Evolutionary conservation across 2,329 filamentous ascomycete genomes (phyloP).

Genomic region (Sporothrix brunneoviolacea): DNA sequence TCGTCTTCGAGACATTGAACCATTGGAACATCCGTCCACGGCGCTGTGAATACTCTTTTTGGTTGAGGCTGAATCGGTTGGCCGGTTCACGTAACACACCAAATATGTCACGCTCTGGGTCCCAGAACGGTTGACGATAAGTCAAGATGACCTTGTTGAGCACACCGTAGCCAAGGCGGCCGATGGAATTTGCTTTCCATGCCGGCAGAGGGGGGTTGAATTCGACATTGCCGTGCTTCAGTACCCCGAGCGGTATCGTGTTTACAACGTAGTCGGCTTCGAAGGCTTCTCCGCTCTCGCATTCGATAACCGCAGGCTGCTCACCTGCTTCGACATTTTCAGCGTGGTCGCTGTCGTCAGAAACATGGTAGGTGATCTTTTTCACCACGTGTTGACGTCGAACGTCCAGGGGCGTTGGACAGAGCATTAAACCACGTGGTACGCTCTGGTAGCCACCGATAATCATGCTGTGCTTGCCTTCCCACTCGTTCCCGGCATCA

Average conservation of each 20-base stretch:
- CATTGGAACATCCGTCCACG: constrained; percentile 96
- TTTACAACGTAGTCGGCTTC: constrained; percentile 88
- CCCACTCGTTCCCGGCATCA: constrained; percentile 95
- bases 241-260: constrained; percentile 81
- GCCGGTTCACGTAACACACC: constrained; percentile 75
- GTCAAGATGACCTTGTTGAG: constrained; percentile 94
- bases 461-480: constrained; percentile 88
- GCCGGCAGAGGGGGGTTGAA: constrained; percentile 86
- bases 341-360: neutral
- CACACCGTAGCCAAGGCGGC: constrained; percentile 82
- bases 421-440: constrained; percentile 74
- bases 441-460: constrained; percentile 91
- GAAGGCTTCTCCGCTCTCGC: constrained; percentile 67
- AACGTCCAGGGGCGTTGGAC: constrained; percentile 70
- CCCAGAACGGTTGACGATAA: constrained; percentile 88
- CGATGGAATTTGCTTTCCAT: constrained; percentile 76
- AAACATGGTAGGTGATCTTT: constrained; percentile 56
- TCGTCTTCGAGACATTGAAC: constrained; percentile 91
- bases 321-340: neutral
- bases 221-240: constrained; percentile 74
- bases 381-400: constrained; percentile 66
- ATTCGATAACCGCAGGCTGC: constrained; percentile 49
- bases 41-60: constrained; percentile 69
- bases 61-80: constrained; percentile 62
- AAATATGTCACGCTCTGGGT: constrained; percentile 83